A percentile compares a stretch with the other conserved stretches of the same genome.
Evolutionary conservation across 768 basidiomycete species (phyloP).

Genomic region (Strobilomyces dryophilus): DNA sequence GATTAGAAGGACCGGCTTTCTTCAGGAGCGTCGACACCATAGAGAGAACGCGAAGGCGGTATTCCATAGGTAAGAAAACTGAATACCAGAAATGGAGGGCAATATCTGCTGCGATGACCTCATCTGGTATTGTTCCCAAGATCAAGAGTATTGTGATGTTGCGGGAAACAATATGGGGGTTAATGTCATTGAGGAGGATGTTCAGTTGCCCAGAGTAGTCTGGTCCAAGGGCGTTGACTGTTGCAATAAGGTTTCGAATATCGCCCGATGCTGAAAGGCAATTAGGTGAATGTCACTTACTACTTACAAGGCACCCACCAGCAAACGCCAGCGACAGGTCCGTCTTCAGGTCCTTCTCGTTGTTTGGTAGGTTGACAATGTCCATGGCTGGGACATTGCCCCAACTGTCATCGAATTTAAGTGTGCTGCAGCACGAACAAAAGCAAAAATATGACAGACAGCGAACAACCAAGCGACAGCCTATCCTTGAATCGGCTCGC

Average conservation of each 20-base stretch:
- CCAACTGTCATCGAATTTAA: conserved; percentile 19
- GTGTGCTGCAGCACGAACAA: neutral
- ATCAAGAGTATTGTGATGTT: conserved; percentile 42
- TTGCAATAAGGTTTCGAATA: conserved; percentile 40
- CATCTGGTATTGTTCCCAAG: conserved; percentile 34
- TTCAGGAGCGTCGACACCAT: conserved; percentile 19
- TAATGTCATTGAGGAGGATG: conserved; percentile 41
- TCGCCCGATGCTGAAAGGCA: conserved; percentile 44
- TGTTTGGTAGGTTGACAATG: conserved; percentile 25
- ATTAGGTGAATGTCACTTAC: neutral
- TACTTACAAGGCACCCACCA: conserved; percentile 11
- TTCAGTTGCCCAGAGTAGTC: conserved; percentile 38
- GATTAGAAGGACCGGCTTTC: neutral
- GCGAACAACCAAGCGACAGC: conserved; percentile 25
- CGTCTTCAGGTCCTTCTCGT: conserved; percentile 13
- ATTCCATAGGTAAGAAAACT: conserved; percentile 35
- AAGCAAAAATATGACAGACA: conserved; percentile 8
- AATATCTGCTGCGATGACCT: conserved; percentile 35
- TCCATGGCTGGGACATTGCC: conserved; percentile 36
- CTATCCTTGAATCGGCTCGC: conserved; percentile 19
- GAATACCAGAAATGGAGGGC: conserved; percentile 51
- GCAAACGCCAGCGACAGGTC: conserved; percentile 25
- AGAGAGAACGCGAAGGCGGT: conserved; percentile 21
- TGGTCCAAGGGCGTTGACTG: conserved; percentile 39
- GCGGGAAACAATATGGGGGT: conserved; percentile 30